Conservation (phyloP, 83 land plant species). For the Picea mariana region DNA sequence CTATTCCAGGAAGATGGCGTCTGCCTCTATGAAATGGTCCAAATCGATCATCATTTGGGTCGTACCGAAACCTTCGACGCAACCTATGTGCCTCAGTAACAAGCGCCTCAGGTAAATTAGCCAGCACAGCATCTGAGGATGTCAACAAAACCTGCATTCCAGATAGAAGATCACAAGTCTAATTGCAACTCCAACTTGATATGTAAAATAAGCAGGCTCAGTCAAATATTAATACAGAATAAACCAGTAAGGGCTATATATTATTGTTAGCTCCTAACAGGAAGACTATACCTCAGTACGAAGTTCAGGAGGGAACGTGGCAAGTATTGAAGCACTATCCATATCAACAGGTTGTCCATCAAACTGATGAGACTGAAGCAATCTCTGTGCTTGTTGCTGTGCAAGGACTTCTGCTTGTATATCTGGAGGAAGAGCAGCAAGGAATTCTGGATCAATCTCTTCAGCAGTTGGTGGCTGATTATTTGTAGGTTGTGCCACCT, state of each 20-base stretch:
- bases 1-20: slow-evolving; percentile 72
- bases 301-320: slow-evolving; percentile 93
- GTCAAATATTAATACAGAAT: background rate
- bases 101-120: slow-evolving; percentile 94
- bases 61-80: slow-evolving; percentile 93
- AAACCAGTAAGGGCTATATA: no score
- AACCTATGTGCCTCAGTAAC: slow-evolving; percentile 96
- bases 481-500: slow-evolving; percentile 57
- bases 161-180: background rate
- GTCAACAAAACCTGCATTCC: slow-evolving; percentile 86
- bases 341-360: slow-evolving; percentile 99
- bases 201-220: slow-evolving; percentile 1
- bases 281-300: slow-evolving; percentile 81
- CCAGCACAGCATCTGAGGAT: slow-evolving; percentile 91
- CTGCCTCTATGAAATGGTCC: slow-evolving; percentile 77
- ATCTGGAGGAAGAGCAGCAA: slow-evolving; percentile 99
- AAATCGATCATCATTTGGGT: slow-evolving; percentile 67
- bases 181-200: slow-evolving; percentile 1
- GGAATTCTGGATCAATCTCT: slow-evolving; percentile 99
- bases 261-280: no score
- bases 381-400: slow-evolving; percentile 93
- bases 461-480: slow-evolving; percentile 64
- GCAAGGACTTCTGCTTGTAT: slow-evolving; percentile 96
- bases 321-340: slow-evolving; percentile 99
- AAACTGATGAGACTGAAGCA: slow-evolving; percentile 75